Evolutionary conservation across 1,139 yeast species (phyloP), one percentile per base, ranked within the genome.

Genomic region (Geotrichum citri-aurantii): DNA sequence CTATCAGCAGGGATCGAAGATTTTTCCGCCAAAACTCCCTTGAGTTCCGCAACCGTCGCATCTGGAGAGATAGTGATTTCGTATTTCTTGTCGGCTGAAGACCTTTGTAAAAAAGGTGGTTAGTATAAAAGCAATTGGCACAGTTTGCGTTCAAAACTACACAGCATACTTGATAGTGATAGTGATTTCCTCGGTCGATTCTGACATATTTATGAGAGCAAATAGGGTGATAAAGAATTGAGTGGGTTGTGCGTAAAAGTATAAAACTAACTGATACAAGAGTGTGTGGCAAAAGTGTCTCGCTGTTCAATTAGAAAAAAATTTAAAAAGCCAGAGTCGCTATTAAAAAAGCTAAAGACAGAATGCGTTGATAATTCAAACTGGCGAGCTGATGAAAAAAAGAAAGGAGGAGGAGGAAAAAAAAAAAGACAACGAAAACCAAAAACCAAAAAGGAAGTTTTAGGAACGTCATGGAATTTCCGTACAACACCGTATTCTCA

Each of bases 1-100:
- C 87, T 81, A 24, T 80, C 86, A 1, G 83, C 84, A 5, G 95
- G 86, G 54, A 91, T 79, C 29, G 82, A 84, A 12, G 90, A 75
- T 62, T 78, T 77, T 37, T 75, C 71, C 40, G 85, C 85, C 59
- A 93, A 78, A 66, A 77, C 78, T 53, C 80, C 79, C 73, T 93
- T 93, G 66, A 93, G 78, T 62, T 86, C 88, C 44, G 77, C 75
- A 46, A 92, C 83, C 1, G 92, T 83, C 59, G 79, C 73, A 10
- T 79, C 66, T 0, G 83, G 74, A 27, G 81, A 77, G 48, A 88
- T 79, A 7, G 78, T 70, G 58, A 91, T 79, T 59, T 85, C 84
- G 76, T 86, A 86, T 74, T 88, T 89, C 73, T 85, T 81, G 70
- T 88, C 96, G 24, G 93, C 93, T 11, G 93, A 81, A 23, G 86